phyloP scores from a whole-genome alignment of 345 rosid species.

The Diplotaxis tenuifolia region DNA sequence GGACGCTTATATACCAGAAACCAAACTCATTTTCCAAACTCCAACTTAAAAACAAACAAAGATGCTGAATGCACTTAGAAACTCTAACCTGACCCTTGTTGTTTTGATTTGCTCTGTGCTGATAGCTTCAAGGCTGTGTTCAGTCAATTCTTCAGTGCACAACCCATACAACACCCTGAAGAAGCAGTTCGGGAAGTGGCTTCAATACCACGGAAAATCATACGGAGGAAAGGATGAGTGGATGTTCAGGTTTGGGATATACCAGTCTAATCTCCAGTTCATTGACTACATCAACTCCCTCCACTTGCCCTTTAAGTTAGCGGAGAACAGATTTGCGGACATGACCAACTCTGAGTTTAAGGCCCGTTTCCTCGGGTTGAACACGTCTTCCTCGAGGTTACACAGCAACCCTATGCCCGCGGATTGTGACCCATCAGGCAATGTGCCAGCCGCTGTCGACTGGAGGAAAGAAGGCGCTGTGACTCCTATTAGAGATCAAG shows the following conservation, averaged over 20 bases:
- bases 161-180: slow-evolving; percentile 35
- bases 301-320: slow-evolving; percentile 55
- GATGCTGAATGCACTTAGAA: slow-evolving; percentile 28
- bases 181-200: slow-evolving; percentile 60
- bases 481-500: slow-evolving; percentile 80
- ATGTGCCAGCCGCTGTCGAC: slow-evolving; percentile 50
- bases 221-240: slow-evolving; percentile 51
- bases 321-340: slow-evolving; percentile 82
- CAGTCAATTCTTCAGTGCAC: slow-evolving; percentile 16
- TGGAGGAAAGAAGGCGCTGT: slow-evolving; percentile 85
- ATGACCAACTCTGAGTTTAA: slow-evolving; percentile 73
- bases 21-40: slow-evolving; percentile 28
- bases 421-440: background rate
- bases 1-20: background rate
- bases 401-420: slow-evolving; percentile 2
- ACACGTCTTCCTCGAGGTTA: background rate
- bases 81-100: slow-evolving; percentile 32
- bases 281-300: slow-evolving; percentile 66
- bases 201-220: slow-evolving; percentile 34
- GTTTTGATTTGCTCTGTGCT: slow-evolving; percentile 31
- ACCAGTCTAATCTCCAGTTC: slow-evolving; percentile 55
- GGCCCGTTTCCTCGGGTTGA: slow-evolving; percentile 48
- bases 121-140: slow-evolving; percentile 34
- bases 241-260: slow-evolving; percentile 59
- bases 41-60: slow-evolving; percentile 20